Evolutionary conservation across 1,284 basidiomycete genomes (phyloP), one percentile per base, ranked within the genome.

Genomic region (Melampsora larici-populina): DNA sequence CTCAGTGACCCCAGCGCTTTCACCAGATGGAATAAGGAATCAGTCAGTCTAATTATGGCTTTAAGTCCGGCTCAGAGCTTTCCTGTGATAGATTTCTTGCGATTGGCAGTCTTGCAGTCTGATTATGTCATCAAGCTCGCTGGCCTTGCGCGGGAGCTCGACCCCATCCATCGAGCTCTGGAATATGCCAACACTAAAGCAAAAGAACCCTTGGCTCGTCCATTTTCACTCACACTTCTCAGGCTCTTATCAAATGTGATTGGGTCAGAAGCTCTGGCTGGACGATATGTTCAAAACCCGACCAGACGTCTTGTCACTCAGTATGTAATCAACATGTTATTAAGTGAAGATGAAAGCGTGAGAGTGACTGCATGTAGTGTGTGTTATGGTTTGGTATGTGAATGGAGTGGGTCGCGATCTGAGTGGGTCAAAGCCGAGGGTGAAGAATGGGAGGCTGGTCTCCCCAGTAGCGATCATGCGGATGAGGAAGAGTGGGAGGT

Each of bases 1-100:
- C 72, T 75, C 49, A 69, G 68, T 26, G 66, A 55, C 43, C 65
- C 51, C 9, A 40, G 31, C 55, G 48, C 63, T 29, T 76, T 76
- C 40, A 67, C 60, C 21, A 31, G 67, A 24, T 76, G 74, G 74
- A 40, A 78, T 1, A 51, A 79, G 3, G 79, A 80, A 0, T 29
- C 78, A 4, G 40, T 51, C 11, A 78, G 76, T 15, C 67, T 80
- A 15, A 55, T 68, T 1, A 26, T 48, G 11, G 43, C 71, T 64
- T 58, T 80, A 0, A 48, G 49, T 36, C 70, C 78, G 1, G 26
- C 64, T 5, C 33, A 79, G 17, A 80, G 77, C 51, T 83, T 82
- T 78, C 82, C 82, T 24, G 58, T 81, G 46, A 33, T 83, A 60
- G 82, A 83, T 68, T 78, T 81, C 43, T 65, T 81, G 43, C 80